These are phyloP conservation scores for Allium cepa DNA, from an alignment of 106 monocot species.

Conservation along the genomic window DNA sequence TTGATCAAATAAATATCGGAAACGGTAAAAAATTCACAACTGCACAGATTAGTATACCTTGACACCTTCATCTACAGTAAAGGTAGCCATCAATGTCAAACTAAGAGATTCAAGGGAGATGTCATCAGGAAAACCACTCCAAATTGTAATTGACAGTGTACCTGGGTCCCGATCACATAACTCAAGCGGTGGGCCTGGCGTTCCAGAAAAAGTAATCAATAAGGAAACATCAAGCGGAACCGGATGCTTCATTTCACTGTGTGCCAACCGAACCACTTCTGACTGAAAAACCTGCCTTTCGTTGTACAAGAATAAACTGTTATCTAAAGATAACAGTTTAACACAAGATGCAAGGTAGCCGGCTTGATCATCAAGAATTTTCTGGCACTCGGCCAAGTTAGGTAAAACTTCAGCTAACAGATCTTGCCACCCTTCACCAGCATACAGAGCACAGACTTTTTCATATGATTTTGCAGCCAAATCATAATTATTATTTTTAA, in stretches of 20 bases:
- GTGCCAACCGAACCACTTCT: constrained; percentile 87
- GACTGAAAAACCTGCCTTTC: constrained; percentile 85
- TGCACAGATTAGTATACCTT: constrained; percentile 43
- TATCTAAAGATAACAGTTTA: constrained; percentile 76
- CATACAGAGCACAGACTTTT: constrained; percentile 97
- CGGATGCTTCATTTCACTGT: constrained; percentile 83
- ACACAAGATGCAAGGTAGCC: constrained; percentile 93
- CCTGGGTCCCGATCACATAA: constrained; percentile 93
- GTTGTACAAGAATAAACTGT: constrained; percentile 57
- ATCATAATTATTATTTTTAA: constrained; percentile 88
- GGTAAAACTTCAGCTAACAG: constrained; percentile 92
- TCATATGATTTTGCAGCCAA: constrained; percentile 96
- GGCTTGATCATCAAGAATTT: constrained; percentile 90
- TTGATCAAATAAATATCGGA: too few relatives aligned
- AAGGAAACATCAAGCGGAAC: constrained; percentile 96
- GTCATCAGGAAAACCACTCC: constrained; percentile 98
- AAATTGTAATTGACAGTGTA: constrained; percentile 63
- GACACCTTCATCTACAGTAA: constrained; percentile 72
- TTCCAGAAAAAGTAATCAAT: constrained; percentile 88
- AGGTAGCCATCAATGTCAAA: constrained; percentile 71
- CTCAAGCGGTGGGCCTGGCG: constrained; percentile 76
- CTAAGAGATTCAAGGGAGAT: constrained; percentile 87
- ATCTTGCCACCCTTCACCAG: constrained; percentile 97
- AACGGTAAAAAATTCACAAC: neutral
- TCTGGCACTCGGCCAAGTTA: constrained; percentile 90